These are phyloP conservation scores for Lentinula detonsa DNA, from an alignment of 768 basidiomycete species.

Conservation along the genomic window DNA sequence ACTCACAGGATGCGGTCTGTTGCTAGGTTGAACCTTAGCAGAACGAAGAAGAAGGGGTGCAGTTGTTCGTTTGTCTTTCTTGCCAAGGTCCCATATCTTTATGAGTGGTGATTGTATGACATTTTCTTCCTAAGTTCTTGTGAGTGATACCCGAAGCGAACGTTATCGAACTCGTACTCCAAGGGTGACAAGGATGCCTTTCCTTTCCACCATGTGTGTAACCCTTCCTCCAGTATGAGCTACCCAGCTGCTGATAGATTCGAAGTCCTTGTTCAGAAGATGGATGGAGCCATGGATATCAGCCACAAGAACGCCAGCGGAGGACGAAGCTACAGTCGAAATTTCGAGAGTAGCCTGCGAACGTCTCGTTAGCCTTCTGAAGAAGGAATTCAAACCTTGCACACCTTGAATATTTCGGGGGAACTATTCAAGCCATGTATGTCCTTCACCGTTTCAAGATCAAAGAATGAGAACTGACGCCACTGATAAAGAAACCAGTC, in stretches of 20 bases:
- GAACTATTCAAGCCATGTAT: constrained; percentile 66
- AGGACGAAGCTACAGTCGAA: constrained; percentile 59
- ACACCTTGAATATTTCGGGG: constrained; percentile 77
- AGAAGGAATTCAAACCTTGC: not conserved
- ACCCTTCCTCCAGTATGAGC: constrained; percentile 77
- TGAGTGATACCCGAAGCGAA: not conserved
- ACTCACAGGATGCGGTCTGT: constrained; percentile 72
- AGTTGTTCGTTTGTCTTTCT: constrained; percentile 57
- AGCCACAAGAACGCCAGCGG: constrained; percentile 67
- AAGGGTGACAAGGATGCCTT: constrained; percentile 79
- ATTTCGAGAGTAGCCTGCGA: constrained; percentile 62
- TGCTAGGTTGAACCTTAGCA: constrained; percentile 68
- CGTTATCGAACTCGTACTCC: constrained; percentile 51
- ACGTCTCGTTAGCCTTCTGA: constrained; percentile 6
- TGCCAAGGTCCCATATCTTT: constrained; percentile 87
- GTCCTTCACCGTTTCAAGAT: constrained; percentile 71
- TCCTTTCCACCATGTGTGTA: constrained; percentile 80
- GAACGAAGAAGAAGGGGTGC: constrained; percentile 65
- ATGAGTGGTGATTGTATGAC: constrained; percentile 58
- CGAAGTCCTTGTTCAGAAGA: constrained; percentile 69
- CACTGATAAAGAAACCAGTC: constrained; percentile 39
- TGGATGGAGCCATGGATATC: constrained; percentile 85
- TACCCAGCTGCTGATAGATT: constrained; percentile 66
- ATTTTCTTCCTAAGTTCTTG: constrained; percentile 62
- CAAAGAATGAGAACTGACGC: constrained; percentile 90